Percentiles rank a stretch among this genome's conserved stretches.
Evolutionary conservation across 2,329 filamentous ascomycete genomes (phyloP).

Genomic region (Pseudogymnoascus sp.): DNA sequence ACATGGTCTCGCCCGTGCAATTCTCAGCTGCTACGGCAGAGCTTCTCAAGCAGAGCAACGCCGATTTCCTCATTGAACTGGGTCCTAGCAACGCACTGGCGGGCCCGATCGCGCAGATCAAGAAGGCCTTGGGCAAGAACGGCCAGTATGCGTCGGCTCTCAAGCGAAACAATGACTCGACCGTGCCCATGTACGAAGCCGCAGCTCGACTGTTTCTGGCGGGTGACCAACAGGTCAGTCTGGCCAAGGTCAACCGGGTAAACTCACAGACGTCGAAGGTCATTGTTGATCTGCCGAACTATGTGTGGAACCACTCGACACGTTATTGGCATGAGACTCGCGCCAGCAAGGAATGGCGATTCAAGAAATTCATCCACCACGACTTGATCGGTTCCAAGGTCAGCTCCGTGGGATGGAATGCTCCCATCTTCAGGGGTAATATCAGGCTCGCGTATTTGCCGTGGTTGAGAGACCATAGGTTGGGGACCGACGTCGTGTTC

Average conservation of each 20-base stretch:
- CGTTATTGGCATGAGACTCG: constrained; percentile 48
- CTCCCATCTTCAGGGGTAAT: constrained; percentile 25
- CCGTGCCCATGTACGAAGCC: constrained; percentile 12
- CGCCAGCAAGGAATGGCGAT: constrained; percentile 38
- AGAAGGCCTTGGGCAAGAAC: constrained; percentile 10
- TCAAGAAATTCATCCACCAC: constrained; percentile 37
- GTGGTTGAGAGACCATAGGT: constrained; percentile 20
- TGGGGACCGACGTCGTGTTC: constrained; percentile 22
- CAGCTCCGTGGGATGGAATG: constrained; percentile 17
- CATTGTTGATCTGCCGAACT: constrained; percentile 41
- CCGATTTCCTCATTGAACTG: background rate
- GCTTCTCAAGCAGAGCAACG: constrained; percentile 14
- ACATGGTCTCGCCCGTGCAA: constrained; percentile 37
- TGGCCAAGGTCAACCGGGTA: background rate
- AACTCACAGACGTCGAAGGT: background rate
- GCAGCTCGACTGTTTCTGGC: constrained; percentile 14
- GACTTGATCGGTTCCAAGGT: constrained; percentile 41
- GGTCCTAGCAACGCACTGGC: constrained; percentile 33
- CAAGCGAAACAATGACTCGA: constrained; percentile 14
- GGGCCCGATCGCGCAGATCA: constrained; percentile 28
- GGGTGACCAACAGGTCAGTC: constrained; percentile 10
- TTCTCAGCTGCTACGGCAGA: constrained; percentile 27
- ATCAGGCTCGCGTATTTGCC: constrained; percentile 36
- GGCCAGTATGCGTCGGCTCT: constrained; percentile 14
- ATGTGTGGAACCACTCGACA: constrained; percentile 47